These are phyloP conservation scores for Myxozyma udenii DNA, from an alignment of 805 yeast species.

Conservation along the genomic window DNA sequence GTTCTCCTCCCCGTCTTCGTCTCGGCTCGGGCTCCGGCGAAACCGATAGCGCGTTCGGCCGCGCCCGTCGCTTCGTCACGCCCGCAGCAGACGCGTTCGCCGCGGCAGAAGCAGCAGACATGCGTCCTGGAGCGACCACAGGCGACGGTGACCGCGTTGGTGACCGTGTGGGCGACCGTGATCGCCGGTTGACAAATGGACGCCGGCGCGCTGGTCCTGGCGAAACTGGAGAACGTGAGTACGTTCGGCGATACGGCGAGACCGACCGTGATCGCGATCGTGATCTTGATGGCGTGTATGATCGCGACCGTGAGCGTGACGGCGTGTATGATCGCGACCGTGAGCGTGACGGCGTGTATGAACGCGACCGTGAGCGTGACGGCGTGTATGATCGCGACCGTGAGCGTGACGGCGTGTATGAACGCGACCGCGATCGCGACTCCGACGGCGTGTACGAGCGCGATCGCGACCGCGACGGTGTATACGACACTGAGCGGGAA, in stretches of 20 bases:
- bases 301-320: neutral
- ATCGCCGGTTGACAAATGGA: neutral
- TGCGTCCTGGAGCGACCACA: too few relatives aligned
- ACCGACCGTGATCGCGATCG: constrained; percentile 5
- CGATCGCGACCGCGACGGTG: constrained; percentile 12
- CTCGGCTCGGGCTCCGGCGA: too few relatives aligned
- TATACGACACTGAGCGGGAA: constrained; percentile 1
- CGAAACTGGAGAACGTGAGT: neutral
- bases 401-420: constrained; percentile 8
- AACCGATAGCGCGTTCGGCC: neutral
- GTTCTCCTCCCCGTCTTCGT: neutral
- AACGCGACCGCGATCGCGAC: constrained; percentile 15
- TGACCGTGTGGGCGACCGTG: constrained; percentile 2
- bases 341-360: neutral
- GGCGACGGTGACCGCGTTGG: neutral
- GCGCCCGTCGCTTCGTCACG: too few relatives aligned
- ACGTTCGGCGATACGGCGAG: constrained; percentile 1
- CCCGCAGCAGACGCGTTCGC: too few relatives aligned
- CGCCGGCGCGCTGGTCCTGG: neutral
- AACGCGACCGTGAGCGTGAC: neutral
- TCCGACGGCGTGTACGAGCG: constrained; percentile 15
- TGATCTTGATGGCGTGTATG: neutral
- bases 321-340: neutral
- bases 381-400: neutral
- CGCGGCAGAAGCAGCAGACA: too few relatives aligned